Conservation (phyloP, 345 rosid species). For the Gossypium herbaceum region DNA sequence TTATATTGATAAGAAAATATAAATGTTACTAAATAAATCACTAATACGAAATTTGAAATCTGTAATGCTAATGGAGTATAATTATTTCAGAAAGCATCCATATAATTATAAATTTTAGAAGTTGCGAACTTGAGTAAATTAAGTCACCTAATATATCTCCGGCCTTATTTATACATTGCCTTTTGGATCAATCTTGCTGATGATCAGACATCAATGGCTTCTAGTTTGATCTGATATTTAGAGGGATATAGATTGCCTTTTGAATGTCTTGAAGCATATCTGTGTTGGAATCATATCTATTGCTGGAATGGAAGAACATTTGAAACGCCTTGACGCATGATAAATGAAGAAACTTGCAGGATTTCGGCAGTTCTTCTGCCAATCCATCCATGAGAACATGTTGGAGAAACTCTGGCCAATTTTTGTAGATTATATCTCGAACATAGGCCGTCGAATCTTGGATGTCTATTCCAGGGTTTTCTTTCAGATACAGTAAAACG, state of each 20-base stretch:
- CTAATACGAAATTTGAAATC: no score
- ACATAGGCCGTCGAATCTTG: conserved; percentile 28
- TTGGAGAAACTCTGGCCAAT: conserved; percentile 29
- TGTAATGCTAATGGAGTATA: no score
- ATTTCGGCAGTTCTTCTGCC: conserved; percentile 22
- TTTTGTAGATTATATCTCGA: conserved; percentile 15
- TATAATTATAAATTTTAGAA: no score
- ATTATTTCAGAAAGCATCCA: no score
- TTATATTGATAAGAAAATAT: no score
- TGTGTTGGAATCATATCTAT: conserved; percentile 31
- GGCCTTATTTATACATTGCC: no score
- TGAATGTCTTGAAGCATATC: conserved; percentile 33
- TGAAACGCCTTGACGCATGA: conserved; percentile 33
- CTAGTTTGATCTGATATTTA: background rate
- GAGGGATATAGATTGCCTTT: conserved; percentile 34
- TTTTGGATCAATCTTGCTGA: no score
- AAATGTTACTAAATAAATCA: no score
- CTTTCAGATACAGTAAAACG: conserved; percentile 25
- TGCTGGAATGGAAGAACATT: conserved; percentile 41
- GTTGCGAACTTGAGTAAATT: no score
- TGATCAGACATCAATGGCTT: no score
- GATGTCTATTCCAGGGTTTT: conserved; percentile 28
- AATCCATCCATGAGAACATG: conserved; percentile 29
- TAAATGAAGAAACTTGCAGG: conserved; percentile 32
- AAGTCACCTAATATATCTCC: no score